Base-by-base conservation (phyloP, 805 yeast species). In the Vanderwaltozyma verrucispora region DNA sequence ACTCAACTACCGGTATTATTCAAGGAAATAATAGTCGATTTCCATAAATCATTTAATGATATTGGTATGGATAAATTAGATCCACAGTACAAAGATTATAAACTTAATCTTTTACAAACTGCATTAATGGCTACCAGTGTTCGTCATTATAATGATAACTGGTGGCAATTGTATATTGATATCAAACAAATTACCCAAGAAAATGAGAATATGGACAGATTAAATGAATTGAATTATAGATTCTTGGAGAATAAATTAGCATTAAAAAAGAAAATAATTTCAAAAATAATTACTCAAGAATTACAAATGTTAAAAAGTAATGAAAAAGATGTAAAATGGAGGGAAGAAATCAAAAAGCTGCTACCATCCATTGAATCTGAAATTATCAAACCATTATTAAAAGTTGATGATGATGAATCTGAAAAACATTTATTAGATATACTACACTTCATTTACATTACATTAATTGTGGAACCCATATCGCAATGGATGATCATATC, bases 401-500 rank as follows among this genome's bases (percentile, higher is more conserved):
- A 35, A 3, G 32, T 51, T 14, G 38, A 34, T 12, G 41, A 46
- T 12, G 29, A 28, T 1, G 50, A 46, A 21, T 42, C 44, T 19
- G 37, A 40, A 14, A 19, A 25, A 4, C 34, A 31, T 27, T 19
- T 51, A n/a, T 14, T 45, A n/a, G 26, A 38, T 4, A 45, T 51
- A 20, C 24, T 54, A 17, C 29, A 41, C 5, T 55, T 48, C 35
- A 28, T 54, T 9, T 55, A 52, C 35, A 38, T 39, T 9, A 48
- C 47, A 5, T 48, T 51, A 27, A 41, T 56, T 11, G 38, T 46
- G 3, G 38, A 44, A 12, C 33, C 41, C 11, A 48, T 59, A 3
- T 36, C 54, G 8, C 32, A 45, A 9, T 59, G 62, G 61, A 44
- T 46, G n/a, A 47, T 56, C 14, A 56, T 59, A 4, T 57, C 62